phyloP scores from a whole-genome alignment of 139 green algal genomes.

The Tetraselmis chui region DNA sequence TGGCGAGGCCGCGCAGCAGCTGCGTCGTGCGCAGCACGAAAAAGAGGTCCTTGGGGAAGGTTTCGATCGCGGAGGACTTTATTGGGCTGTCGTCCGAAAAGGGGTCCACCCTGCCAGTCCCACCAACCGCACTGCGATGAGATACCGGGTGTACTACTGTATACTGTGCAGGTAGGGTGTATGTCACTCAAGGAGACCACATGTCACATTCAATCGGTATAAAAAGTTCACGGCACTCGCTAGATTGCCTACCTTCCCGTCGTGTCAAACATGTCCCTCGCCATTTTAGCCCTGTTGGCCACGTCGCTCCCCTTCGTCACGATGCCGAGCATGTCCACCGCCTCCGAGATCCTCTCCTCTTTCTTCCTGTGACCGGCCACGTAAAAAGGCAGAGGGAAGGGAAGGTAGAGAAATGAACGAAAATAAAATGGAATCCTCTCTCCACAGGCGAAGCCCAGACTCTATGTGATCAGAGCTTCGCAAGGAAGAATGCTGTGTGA shows the following conservation, averaged over 20 bases:
- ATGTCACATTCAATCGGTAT: too few relatives aligned
- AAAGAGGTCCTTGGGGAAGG: constrained; percentile 93
- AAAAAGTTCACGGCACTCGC: too few relatives aligned
- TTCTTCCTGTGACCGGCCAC: background rate
- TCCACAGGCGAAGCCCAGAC: too few relatives aligned
- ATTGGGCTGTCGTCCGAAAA: constrained; percentile 78
- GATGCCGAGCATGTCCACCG: constrained; percentile 55
- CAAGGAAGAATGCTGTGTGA: too few relatives aligned
- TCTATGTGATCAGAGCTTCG: too few relatives aligned
- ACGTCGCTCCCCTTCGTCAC: constrained; percentile 49
- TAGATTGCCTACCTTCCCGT: constrained; percentile 43
- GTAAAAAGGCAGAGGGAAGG: constrained; percentile 1
- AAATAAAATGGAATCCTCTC: background rate
- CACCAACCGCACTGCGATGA: constrained; percentile 20
- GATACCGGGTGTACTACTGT: too few relatives aligned
- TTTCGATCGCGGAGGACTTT: constrained; percentile 69
- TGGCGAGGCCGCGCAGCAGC: constrained; percentile 72
- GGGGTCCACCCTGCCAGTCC: constrained; percentile 60
- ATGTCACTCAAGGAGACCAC: too few relatives aligned
- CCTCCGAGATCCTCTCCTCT: constrained; percentile 24
- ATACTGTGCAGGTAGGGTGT: too few relatives aligned
- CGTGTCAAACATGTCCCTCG: constrained; percentile 93
- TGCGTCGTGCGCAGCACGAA: constrained; percentile 89
- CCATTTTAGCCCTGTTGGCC: constrained; percentile 58
- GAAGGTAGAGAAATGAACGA: background rate